phyloP scores from a whole-genome alignment of 176 grass and related monocot species.

The Oryza brachyantha region DNA sequence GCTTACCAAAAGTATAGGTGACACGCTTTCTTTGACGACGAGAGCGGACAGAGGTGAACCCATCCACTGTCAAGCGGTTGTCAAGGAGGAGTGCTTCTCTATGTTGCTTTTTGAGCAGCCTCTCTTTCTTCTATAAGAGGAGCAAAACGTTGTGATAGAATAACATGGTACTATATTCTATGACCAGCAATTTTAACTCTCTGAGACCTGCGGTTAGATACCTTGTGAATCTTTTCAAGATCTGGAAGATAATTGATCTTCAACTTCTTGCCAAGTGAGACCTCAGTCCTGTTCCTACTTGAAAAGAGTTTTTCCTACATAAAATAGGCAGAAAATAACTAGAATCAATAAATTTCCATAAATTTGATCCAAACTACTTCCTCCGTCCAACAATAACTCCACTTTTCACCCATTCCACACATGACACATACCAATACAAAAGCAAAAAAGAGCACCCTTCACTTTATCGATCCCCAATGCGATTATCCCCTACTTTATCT shows the following conservation, averaged over 20 bases:
- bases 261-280: conserved; percentile 88
- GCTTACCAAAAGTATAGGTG: conserved; percentile 97
- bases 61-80: conserved; percentile 67
- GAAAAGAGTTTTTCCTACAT: conserved; percentile 89
- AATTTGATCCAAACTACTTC: too few relatives aligned
- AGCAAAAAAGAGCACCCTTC: too few relatives aligned
- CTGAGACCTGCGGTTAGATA: conserved; percentile 42
- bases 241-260: conserved; percentile 88
- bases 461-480: too few relatives aligned
- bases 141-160: neutral
- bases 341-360: conserved; percentile 14
- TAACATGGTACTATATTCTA: neutral
- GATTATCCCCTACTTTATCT: too few relatives aligned
- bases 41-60: conserved; percentile 79
- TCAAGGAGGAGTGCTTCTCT: conserved; percentile 91
- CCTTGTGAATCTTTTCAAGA: conserved; percentile 93
- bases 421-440: too few relatives aligned
- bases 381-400: too few relatives aligned
- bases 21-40: conserved; percentile 85
- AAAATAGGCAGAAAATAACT: conserved; percentile 28
- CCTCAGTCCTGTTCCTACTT: conserved; percentile 90
- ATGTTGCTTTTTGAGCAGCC: conserved; percentile 87
- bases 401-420: too few relatives aligned
- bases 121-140: conserved; percentile 83
- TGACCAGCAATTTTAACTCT: conserved; percentile 23